These are phyloP conservation scores for Boletus tomentosulus DNA, from an alignment of 768 basidiomycete genomes.

Conservation along the genomic window DNA sequence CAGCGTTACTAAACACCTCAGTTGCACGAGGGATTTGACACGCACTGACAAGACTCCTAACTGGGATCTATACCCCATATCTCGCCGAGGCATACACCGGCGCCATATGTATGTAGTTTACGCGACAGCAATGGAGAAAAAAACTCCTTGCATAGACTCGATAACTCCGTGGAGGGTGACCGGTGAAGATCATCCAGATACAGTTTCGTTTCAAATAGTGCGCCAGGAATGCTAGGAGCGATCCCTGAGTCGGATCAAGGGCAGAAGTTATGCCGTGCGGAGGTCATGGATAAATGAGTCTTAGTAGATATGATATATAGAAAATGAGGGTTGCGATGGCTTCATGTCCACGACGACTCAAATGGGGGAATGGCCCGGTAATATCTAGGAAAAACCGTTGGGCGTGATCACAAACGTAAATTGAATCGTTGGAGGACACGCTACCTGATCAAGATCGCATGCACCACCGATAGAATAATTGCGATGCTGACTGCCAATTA, in stretches of 20 bases:
- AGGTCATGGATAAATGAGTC: constrained; percentile 6
- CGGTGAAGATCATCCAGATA: constrained; percentile 7
- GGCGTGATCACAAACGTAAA: constrained; percentile 24
- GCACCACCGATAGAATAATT: neutral
- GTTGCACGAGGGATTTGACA: constrained; percentile 9
- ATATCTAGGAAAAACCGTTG: constrained; percentile 9
- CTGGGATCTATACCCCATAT: constrained; percentile 22
- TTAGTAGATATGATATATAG: constrained; percentile 1
- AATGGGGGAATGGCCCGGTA: constrained; percentile 7
- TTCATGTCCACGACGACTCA: constrained; percentile 5
- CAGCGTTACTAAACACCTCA: constrained; percentile 2
- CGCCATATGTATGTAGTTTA: constrained; percentile 10
- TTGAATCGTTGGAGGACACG: constrained; percentile 19
- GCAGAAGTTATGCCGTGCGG: constrained; percentile 7
- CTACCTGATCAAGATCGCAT: constrained; percentile 5
- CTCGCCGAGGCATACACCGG: constrained; percentile 7
- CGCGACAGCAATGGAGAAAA: constrained; percentile 13
- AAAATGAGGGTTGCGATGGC: constrained; percentile 6
- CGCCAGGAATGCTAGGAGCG: constrained; percentile 9
- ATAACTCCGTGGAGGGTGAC: constrained; percentile 1
- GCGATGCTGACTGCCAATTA: neutral
- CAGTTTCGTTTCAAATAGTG: constrained; percentile 4
- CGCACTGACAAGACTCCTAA: constrained; percentile 6
- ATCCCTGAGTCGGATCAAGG: constrained; percentile 29
- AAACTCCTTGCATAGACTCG: constrained; percentile 6